A percentile compares a stretch with the other conserved stretches of the same genome.
These are phyloP conservation scores for Mrakia gelida DNA, from an alignment of 768 basidiomycete genomes.

Conservation along the genomic window DNA sequence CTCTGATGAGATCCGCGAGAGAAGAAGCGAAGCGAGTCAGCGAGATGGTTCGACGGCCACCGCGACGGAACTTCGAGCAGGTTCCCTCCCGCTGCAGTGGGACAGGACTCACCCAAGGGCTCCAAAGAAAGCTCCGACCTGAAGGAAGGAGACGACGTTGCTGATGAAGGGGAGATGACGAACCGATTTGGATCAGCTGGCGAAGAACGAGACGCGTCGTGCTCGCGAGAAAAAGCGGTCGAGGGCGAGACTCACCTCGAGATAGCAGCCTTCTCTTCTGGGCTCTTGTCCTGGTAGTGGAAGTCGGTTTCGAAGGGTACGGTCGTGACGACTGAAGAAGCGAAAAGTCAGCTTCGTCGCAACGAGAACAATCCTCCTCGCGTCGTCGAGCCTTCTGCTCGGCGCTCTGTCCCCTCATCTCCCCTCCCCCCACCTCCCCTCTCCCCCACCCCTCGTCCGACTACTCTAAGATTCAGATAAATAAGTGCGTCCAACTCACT, in stretches of 20 bases:
- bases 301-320: constrained; percentile 50
- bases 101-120: constrained; percentile 50
- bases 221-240: neutral
- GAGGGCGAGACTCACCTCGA: constrained; percentile 62
- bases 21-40: neutral
- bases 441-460: neutral
- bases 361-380: too few species aligned
- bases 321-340: constrained; percentile 22
- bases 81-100: too few species aligned
- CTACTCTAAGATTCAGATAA: too few species aligned
- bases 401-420: neutral
- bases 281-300: constrained; percentile 50
- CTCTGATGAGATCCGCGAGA: constrained; percentile 39
- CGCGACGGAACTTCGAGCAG: neutral
- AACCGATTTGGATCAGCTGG: neutral
- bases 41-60: too few species aligned
- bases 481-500: constrained; percentile 44
- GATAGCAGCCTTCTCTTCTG: constrained; percentile 60
- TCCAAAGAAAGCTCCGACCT: constrained; percentile 63
- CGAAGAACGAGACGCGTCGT: neutral
- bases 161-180: neutral
- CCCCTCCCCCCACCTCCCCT: neutral
- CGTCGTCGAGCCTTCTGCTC: neutral
- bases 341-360: neutral
- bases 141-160: neutral